phyloP scores from a whole-genome alignment of 2,329 filamentous ascomycete genomes.

The Ustulina deusta region DNA sequence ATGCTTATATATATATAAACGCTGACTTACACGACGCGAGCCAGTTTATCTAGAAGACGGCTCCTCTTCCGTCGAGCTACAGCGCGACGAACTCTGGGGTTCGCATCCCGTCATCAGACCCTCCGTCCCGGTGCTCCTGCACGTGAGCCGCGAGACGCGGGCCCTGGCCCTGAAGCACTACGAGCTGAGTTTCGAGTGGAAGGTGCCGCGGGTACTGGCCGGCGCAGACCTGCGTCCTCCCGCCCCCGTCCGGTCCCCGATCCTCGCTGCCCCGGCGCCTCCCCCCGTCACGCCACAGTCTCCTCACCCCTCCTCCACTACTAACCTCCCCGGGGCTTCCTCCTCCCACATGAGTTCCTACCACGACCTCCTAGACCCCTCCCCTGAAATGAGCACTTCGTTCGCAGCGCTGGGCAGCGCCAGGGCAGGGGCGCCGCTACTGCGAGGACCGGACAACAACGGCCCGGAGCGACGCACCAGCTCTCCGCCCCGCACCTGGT shows the following conservation, averaged over 20 bases:
- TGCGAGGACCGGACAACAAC: background rate
- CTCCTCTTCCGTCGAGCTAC: constrained; percentile 19
- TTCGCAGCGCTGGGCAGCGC: background rate
- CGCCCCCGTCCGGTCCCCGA: constrained; percentile 26
- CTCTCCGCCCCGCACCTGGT: constrained; percentile 57
- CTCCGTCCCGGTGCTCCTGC: constrained; percentile 58
- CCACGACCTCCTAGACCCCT: constrained; percentile 31
- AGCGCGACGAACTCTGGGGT: constrained; percentile 34
- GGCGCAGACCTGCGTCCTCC: constrained; percentile 22
- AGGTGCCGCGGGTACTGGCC: constrained; percentile 56
- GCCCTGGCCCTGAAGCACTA: constrained; percentile 58
- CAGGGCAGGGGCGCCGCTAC: background rate
- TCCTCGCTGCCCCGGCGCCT: background rate
- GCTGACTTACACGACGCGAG: constrained; percentile 2
- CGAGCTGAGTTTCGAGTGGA: constrained; percentile 61
- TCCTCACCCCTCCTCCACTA: background rate
- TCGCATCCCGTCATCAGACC: constrained; percentile 42
- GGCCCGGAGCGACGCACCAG: constrained; percentile 42
- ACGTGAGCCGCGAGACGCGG: constrained; percentile 59
- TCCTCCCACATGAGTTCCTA: constrained; percentile 30
- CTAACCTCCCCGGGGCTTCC: background rate
- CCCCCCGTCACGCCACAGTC: background rate
- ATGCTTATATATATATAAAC: background rate
- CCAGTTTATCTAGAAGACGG: constrained; percentile 30
- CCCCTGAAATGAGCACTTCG: background rate